Evolutionary conservation across 2,329 filamentous ascomycete species (phyloP).

Genomic region (Penicillium decumbens): DNA sequence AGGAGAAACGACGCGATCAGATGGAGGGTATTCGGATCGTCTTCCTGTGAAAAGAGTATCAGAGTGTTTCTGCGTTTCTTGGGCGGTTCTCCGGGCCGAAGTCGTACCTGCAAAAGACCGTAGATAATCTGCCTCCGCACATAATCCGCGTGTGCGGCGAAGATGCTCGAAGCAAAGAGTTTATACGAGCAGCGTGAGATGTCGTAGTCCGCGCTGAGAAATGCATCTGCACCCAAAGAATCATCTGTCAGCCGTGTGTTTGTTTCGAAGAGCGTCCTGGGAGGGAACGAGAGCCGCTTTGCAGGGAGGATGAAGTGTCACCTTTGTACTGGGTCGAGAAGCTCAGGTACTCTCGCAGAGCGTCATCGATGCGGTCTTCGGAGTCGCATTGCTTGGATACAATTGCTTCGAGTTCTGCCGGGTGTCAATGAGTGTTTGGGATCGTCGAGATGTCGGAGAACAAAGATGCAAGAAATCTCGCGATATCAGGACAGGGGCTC

Average conservation of each 20-base stretch:
- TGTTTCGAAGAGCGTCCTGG: not conserved
- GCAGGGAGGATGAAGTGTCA: conserved; percentile 28
- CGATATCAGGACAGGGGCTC: conserved; percentile 25
- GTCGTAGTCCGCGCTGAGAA: conserved; percentile 71
- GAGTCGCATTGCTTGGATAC: conserved; percentile 56
- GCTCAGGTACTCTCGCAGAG: conserved; percentile 75
- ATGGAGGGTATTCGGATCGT: conserved; percentile 74
- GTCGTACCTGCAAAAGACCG: conserved; percentile 66
- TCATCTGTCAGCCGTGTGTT: not conserved
- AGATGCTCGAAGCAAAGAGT: conserved; percentile 71
- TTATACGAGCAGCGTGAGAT: conserved; percentile 73
- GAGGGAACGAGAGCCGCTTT: not conserved
- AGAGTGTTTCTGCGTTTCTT: not conserved
- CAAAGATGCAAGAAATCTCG: not conserved
- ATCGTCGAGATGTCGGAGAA: not conserved
- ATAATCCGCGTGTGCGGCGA: conserved; percentile 71
- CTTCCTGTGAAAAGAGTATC: conserved; percentile 52
- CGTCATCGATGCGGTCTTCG: conserved; percentile 72
- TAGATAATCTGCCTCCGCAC: conserved; percentile 90
- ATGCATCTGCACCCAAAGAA: conserved; percentile 51
- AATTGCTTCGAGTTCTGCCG: conserved; percentile 62
- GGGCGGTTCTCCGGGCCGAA: not conserved
- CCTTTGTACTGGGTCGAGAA: conserved; percentile 69
- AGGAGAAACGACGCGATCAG: conserved; percentile 78
- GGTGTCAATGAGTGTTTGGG: conserved; percentile 11